Evolutionary conservation across 225 moss, liverwort and hornwort genomes (phyloP).

Genomic region (Neckera pumila): DNA sequence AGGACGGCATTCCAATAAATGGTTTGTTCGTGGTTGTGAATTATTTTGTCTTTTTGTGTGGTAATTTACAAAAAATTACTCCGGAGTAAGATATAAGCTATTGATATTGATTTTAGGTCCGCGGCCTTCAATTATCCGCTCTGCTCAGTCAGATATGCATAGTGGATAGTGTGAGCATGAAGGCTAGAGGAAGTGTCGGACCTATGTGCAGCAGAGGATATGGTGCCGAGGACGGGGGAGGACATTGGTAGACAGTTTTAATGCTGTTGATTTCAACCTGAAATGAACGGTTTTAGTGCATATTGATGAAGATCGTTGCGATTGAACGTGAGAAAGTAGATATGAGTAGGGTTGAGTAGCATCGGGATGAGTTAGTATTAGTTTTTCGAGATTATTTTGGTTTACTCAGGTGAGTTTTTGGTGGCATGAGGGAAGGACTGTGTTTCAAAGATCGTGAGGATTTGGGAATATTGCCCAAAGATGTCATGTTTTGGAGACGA

Average conservation of each 20-base stretch:
- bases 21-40: background rate
- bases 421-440: background rate
- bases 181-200: background rate
- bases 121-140: background rate
- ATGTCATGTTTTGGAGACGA: background rate
- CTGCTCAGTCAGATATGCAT: background rate
- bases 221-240: background rate
- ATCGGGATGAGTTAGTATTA: background rate
- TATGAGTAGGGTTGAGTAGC: background rate
- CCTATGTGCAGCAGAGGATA: background rate
- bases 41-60: background rate
- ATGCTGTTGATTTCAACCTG: background rate
- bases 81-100: background rate
- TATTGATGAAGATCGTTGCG: background rate
- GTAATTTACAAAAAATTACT: rapidly evolving
- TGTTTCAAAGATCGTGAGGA: background rate
- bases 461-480: no score
- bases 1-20: background rate
- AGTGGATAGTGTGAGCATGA: background rate
- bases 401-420: background rate
- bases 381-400: no score
- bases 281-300: background rate
- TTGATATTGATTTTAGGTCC: background rate
- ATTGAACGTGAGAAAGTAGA: background rate
- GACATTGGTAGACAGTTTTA: background rate